Base-by-base conservation (phyloP, 768 basidiomycete genomes). In the Mycena albidolilacea region DNA sequence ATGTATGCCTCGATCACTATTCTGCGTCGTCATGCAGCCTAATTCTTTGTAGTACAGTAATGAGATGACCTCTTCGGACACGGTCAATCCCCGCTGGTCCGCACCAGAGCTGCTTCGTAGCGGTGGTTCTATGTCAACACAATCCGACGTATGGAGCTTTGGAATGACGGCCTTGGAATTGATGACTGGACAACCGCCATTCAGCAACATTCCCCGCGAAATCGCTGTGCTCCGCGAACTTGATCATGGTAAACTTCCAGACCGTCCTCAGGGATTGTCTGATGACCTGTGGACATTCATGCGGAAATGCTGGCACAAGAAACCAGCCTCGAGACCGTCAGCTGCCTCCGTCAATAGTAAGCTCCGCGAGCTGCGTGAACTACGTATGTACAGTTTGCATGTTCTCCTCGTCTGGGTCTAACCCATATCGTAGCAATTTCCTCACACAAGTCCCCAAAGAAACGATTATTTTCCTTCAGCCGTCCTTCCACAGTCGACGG, bases 131-230 rank as follows among this genome's bases (percentile, higher is more conserved):
- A 57, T 80, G 38, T 84, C 84, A 30, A 84, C 80, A 15, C 75
- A 82, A 55, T 85, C 85, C 7, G 87, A 88, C 75, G 81, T 88
- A 9, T 88, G 88, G 88, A 85, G 85, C 39, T 87, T 87, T 72
- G 87, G 81, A 12, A 87, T 88, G 84, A 77, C 86, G 7, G 85
- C 84, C 69, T 78, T 87, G 52, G 88, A 89, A 76, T 62, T 89
- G 23, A 80, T 87, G 64, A 86, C 85, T 9, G 21, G 86, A 85
- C 77, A 85, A 23, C 78, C 78, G 37, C 87, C 87, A 9, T 88
- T 81, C 77, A 75, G 72, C 52, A 76, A 80, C 50, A 78, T 83
- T 23, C 59, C 70, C 35, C 78, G 80, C 38, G 83, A 85, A 66
- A 77, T 80, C 17, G 78, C 76, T 10, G 83, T 88, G n/a, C 69